These are phyloP conservation scores for Diaporthe sp. DNA, from an alignment of 2,329 filamentous ascomycete species.

Conservation along the genomic window DNA sequence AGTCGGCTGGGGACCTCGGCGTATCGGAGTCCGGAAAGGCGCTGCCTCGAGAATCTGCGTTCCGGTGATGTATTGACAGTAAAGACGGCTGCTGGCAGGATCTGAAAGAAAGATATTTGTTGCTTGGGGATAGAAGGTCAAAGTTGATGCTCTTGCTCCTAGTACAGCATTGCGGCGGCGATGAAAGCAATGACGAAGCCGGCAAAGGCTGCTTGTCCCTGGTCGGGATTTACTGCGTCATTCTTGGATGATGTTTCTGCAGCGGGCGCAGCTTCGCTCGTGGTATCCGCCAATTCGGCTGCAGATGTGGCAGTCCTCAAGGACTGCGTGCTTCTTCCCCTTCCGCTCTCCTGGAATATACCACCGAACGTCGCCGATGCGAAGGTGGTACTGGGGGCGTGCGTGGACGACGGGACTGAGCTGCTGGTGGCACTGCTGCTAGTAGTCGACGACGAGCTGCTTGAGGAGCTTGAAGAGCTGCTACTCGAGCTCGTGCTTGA, in stretches of 20 bases:
- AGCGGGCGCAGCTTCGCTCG: slow-evolving; percentile 44
- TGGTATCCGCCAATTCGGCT: slow-evolving; percentile 21
- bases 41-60: slow-evolving; percentile 31
- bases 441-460: slow-evolving; percentile 15
- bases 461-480: not conserved
- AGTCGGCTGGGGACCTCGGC: not conserved
- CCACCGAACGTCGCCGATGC: slow-evolving; percentile 51
- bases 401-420: slow-evolving; percentile 42
- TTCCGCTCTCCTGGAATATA: slow-evolving; percentile 69
- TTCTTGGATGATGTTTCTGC: slow-evolving; percentile 52
- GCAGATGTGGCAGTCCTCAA: slow-evolving; percentile 31
- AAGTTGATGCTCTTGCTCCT: slow-evolving; percentile 45
- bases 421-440: slow-evolving; percentile 26
- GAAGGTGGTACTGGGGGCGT: slow-evolving; percentile 33
- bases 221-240: slow-evolving; percentile 59
- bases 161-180: slow-evolving; percentile 65
- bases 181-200: slow-evolving; percentile 70
- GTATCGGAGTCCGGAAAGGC: slow-evolving; percentile 14
- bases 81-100: slow-evolving; percentile 30
- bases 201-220: slow-evolving; percentile 65
- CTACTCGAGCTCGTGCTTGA: slow-evolving; percentile 42
- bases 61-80: slow-evolving; percentile 12
- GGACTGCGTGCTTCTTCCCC: slow-evolving; percentile 45
- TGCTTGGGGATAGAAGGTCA: slow-evolving; percentile 51
- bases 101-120: slow-evolving; percentile 14